Percentiles rank a stretch among this genome's conserved stretches.
phyloP scores from a whole-genome alignment of 2,329 filamentous ascomycete genomes.

The Fusarium foetens region DNA sequence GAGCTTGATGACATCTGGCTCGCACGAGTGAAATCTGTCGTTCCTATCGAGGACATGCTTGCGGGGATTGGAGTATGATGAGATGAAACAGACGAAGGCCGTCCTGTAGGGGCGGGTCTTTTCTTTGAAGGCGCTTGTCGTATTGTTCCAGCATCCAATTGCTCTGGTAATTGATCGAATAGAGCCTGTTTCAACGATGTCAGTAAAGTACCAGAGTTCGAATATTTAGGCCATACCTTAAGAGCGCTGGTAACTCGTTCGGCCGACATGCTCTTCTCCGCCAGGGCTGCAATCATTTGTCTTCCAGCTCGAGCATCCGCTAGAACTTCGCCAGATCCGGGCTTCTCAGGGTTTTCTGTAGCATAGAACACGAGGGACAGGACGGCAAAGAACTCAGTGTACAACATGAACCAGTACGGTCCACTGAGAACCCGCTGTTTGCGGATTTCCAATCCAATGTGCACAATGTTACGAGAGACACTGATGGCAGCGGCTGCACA shows the following conservation, averaged over 20 bases:
- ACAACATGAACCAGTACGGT: conserved; percentile 88
- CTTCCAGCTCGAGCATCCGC: conserved; percentile 87
- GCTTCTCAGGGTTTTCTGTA: conserved; percentile 80
- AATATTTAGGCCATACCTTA: conserved; percentile 64
- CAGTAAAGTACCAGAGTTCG: conserved; percentile 27
- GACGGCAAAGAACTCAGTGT: conserved; percentile 84
- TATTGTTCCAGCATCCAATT: conserved; percentile 65
- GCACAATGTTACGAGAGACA: conserved; percentile 77
- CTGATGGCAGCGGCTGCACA: conserved; percentile 72
- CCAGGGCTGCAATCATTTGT: conserved; percentile 81
- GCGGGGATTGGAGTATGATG: conserved; percentile 46
- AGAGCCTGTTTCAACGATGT: conserved; percentile 66
- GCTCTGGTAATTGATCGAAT: conserved; percentile 84
- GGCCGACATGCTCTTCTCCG: conserved; percentile 86
- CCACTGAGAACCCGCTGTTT: conserved; percentile 79
- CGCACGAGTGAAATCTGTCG: conserved; percentile 49
- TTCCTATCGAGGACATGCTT: conserved; percentile 48
- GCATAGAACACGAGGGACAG: conserved; percentile 83
- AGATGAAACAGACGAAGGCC: conserved; percentile 48
- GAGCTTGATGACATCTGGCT: conserved; percentile 44
- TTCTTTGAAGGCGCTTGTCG: conserved; percentile 62
- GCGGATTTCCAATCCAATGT: conserved; percentile 82
- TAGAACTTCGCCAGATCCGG: conserved; percentile 80
- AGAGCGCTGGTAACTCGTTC: conserved; percentile 85
- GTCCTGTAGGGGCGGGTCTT: conserved; percentile 59